These are phyloP conservation scores for Daldinia childiae DNA, from an alignment of 495 filamentous ascomycete species.

Conservation along the genomic window DNA sequence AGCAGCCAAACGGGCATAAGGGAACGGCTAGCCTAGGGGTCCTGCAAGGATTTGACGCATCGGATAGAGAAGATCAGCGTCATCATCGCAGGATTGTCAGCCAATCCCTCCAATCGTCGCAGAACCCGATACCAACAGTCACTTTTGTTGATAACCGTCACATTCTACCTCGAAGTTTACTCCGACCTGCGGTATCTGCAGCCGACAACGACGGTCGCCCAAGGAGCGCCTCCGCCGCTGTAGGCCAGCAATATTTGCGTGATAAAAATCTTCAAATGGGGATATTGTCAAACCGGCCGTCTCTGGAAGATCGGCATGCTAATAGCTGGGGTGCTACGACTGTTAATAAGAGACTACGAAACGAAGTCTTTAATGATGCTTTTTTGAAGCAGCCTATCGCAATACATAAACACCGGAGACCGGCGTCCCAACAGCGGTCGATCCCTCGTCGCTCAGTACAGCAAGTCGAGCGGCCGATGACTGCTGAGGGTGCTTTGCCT, in stretches of 20 bases:
- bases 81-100: constrained; percentile 74
- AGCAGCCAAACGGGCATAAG: constrained; percentile 36
- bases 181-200: constrained; percentile 51
- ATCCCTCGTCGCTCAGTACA: constrained; percentile 58
- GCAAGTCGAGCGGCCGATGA: constrained; percentile 47
- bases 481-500: constrained; percentile 27
- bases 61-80: constrained; percentile 40
- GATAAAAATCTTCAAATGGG: constrained; percentile 17
- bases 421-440: constrained; percentile 65
- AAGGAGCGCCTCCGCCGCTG: constrained; percentile 52
- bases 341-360: constrained; percentile 85
- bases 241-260: constrained; percentile 25
- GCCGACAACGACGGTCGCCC: constrained; percentile 39
- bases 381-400: constrained; percentile 84
- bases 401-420: constrained; percentile 65
- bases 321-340: constrained; percentile 95
- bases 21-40: constrained; percentile 19
- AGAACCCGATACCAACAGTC: constrained; percentile 79
- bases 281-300: constrained; percentile 47
- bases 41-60: constrained; percentile 19
- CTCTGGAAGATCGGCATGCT: constrained; percentile 59
- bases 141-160: constrained; percentile 96
- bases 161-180: constrained; percentile 87
- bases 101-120: constrained; percentile 68
- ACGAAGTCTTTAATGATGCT: constrained; percentile 93